phyloP scores from a whole-genome alignment of 1,139 yeast genomes.

The Suhomyces panamericanus region DNA sequence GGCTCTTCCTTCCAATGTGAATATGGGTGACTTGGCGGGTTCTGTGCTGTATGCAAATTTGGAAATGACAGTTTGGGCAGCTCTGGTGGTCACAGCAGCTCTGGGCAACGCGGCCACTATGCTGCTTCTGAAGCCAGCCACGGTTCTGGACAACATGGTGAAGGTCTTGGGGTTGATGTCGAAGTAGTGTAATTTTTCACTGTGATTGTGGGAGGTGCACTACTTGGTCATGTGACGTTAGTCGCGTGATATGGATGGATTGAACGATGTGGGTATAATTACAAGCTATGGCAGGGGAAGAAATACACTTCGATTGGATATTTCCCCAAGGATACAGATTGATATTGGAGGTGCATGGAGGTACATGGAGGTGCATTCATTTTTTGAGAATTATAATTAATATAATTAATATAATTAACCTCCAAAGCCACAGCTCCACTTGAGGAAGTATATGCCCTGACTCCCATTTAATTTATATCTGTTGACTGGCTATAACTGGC shows the following conservation, averaged over 20 bases:
- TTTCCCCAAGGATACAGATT: too few relatives aligned
- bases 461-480: too few relatives aligned
- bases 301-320: too few relatives aligned
- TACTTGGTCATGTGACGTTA: neutral
- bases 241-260: neutral
- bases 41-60: conserved; percentile 7
- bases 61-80: neutral
- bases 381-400: too few relatives aligned
- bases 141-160: conserved; percentile 3
- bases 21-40: conserved; percentile 8
- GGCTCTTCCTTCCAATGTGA: conserved; percentile 27
- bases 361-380: too few relatives aligned
- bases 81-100: neutral
- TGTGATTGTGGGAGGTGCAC: conserved; percentile 2
- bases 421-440: too few relatives aligned
- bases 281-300: too few relatives aligned
- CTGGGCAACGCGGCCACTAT: neutral
- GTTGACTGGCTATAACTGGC: too few relatives aligned
- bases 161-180: conserved; percentile 3
- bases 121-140: conserved; percentile 2
- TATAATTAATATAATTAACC: too few relatives aligned
- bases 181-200: conserved; percentile 10
- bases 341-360: too few relatives aligned
- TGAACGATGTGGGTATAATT: too few relatives aligned
- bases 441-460: too few relatives aligned